A percentile compares a stretch with the other conserved stretches of the same genome.
Evolutionary conservation across 202 grass and related monocot genomes (phyloP).

Genomic region (Zoysia matrella): DNA sequence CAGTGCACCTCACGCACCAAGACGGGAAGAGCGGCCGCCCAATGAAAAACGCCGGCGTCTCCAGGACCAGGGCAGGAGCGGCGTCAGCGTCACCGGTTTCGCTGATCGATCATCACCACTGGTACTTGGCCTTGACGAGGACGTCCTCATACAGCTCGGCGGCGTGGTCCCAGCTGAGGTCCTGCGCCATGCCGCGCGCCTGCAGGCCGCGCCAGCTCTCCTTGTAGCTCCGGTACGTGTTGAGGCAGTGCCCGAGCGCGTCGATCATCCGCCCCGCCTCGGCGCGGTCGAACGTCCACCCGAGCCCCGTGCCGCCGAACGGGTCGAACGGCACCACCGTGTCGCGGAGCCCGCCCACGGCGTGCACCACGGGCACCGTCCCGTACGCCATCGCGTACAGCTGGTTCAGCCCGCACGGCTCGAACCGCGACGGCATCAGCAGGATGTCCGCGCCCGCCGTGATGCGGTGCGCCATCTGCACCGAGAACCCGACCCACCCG

Average conservation of each 20-base stretch:
- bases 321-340: slow-evolving; percentile 78
- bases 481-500: slow-evolving; percentile 81
- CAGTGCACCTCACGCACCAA: not conserved
- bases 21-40: not conserved
- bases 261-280: slow-evolving; percentile 68
- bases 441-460: slow-evolving; percentile 74
- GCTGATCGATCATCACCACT: slow-evolving; percentile 56
- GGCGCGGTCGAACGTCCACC: slow-evolving; percentile 79
- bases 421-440: slow-evolving; percentile 84
- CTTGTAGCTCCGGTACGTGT: slow-evolving; percentile 75
- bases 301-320: slow-evolving; percentile 57
- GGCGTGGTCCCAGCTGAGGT: slow-evolving; percentile 84
- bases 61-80: not conserved
- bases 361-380: slow-evolving; percentile 85
- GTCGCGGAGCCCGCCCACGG: slow-evolving; percentile 79
- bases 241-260: slow-evolving; percentile 76
- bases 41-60: not conserved
- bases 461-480: slow-evolving; percentile 75
- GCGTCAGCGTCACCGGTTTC: slow-evolving; percentile 11
- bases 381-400: slow-evolving; percentile 91
- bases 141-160: slow-evolving; percentile 81
- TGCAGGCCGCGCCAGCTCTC: slow-evolving; percentile 74
- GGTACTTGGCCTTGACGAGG: slow-evolving; percentile 90
- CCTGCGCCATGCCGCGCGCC: slow-evolving; percentile 74
- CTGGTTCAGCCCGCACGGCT: slow-evolving; percentile 95